These are phyloP conservation scores for Mycena citricolor DNA, from an alignment of 1,284 basidiomycete genomes.

Conservation along the genomic window DNA sequence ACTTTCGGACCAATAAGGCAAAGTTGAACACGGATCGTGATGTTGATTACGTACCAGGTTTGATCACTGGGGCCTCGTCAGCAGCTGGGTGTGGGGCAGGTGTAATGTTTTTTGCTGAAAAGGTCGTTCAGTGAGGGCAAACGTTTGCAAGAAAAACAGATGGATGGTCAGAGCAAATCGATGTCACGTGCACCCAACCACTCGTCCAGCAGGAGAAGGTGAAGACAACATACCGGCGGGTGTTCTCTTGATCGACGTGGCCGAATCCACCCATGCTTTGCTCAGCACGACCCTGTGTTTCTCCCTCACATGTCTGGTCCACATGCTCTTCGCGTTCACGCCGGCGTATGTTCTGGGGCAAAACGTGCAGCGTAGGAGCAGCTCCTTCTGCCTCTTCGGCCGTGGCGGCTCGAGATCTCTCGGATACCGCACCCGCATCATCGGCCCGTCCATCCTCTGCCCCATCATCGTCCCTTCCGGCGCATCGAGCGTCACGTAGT, in stretches of 20 bases:
- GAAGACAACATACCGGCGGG: conserved; percentile 14
- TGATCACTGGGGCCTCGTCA: no score
- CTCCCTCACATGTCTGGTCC: conserved; percentile 80
- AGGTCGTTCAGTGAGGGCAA: no score
- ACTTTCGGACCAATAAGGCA: no score
- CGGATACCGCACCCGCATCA: conserved; percentile 21
- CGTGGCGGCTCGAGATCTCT: conserved; percentile 66
- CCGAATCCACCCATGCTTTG: conserved; percentile 22
- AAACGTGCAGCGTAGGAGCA: conserved; percentile 74
- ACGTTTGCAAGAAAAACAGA: no score
- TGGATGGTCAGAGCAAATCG: no score
- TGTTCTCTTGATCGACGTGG: conserved; percentile 14
- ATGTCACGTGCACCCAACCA: no score
- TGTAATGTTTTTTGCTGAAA: no score
- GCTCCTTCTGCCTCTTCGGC: conserved; percentile 78
- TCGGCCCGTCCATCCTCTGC: no score
- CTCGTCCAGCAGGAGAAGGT: no score
- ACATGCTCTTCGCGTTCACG: conserved; percentile 85
- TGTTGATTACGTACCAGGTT: no score
- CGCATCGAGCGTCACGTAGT: conserved; percentile 21
- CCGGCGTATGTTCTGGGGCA: conserved; percentile 77
- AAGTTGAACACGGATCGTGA: no score
- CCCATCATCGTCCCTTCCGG: conserved; percentile 12
- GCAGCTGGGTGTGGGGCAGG: no score
- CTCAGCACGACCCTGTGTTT: conserved; percentile 53